Base-by-base conservation (phyloP, 2,329 filamentous ascomycete genomes). In the Trichoderma semiorbis region DNA sequence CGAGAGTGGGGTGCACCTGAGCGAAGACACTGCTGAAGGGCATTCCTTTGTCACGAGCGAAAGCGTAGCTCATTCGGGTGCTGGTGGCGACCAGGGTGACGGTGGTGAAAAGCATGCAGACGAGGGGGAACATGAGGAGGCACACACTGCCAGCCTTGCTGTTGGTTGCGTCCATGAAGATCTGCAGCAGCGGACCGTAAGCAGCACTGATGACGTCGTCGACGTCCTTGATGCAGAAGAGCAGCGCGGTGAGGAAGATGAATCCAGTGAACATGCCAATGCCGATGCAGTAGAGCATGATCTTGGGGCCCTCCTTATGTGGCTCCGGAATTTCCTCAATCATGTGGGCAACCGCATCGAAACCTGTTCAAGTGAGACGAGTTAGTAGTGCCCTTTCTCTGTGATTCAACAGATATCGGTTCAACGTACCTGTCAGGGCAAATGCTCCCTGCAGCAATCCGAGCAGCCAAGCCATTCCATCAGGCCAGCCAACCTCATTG, bases 401-500 rank as follows among this genome's bases (percentile, higher is more conserved):
- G 21, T n/a, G 16, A 11, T 12, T 18, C 39, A 43, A 50, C 30
- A 30, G n/a, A 14, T 30, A 32, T 67, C 11, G 7, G 14, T 10
- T 43, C 39, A 43, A 72, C 73, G 36, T 67, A 75, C 77, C 77
- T 7, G 84, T 87, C 30, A 87, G 75, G 7, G 83, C 81, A 72
- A 86, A 85, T 0, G 85, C 84, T 1, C 84, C 85, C 75, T 87
- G 88, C 1, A 90, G 79, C 58, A 88, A 78, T 0, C 86, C 86
- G n/a, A 88, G 80, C 64, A 87, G 77, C 85, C 85, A 90, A 3
- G 88, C 83, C 39, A 92, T 78, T 0, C 90, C 90, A 79, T 92
- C 89, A 0, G 91, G 90, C 91, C 90, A 93, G 55, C 89, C 90
- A 10, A 88, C 89, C 61, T 87, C 79, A 74, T 94, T 94, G 78